phyloP scores from a whole-genome alignment of 345 rosid species.

The Psidium friedrichsthalianum region DNA sequence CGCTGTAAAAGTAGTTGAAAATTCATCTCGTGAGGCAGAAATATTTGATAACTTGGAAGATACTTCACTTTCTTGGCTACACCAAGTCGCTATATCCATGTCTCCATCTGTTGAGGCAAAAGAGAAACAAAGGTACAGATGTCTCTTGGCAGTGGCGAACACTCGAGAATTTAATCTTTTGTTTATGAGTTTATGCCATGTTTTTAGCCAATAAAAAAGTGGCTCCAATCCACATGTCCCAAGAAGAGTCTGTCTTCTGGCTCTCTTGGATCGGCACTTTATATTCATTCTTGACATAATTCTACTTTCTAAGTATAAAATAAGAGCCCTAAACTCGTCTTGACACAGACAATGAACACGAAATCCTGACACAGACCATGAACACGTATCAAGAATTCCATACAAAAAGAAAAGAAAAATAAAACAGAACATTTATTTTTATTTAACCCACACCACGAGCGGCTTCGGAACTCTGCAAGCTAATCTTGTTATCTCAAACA shows the following conservation, averaged over 20 bases:
- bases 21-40: background rate
- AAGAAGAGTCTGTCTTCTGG: background rate
- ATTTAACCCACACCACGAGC: slow-evolving; percentile 6
- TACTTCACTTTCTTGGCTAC: background rate
- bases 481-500: background rate
- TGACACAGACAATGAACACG: slow-evolving; percentile 30
- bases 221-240: background rate
- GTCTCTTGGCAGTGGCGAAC: background rate
- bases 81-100: background rate
- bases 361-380: slow-evolving; percentile 6
- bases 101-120: background rate
- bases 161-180: background rate
- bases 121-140: background rate
- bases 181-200: background rate
- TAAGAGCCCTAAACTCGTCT: slow-evolving; percentile 8
- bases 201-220: background rate
- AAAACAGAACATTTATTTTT: background rate
- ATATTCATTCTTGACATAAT: background rate
- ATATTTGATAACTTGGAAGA: background rate
- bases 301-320: background rate
- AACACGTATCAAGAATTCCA: background rate
- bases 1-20: background rate
- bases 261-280: background rate
- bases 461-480: slow-evolving; percentile 13
- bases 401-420: background rate